phyloP scores from a whole-genome alignment of 495 filamentous ascomycete species.

The Annulohypoxylon moriforme region DNA sequence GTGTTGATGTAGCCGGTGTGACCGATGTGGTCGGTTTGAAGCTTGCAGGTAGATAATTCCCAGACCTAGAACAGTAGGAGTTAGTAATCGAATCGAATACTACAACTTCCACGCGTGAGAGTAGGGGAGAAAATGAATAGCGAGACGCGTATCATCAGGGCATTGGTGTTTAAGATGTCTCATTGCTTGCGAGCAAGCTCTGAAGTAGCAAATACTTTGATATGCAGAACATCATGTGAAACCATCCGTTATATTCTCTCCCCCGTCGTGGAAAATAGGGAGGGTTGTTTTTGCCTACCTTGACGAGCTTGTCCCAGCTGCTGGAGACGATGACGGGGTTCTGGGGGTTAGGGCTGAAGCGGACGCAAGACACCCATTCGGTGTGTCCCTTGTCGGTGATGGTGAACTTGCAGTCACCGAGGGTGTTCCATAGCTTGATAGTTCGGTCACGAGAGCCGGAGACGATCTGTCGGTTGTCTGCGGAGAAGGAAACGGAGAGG shows the following conservation, averaged over 20 bases:
- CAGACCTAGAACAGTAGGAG: constrained; percentile 75
- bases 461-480: constrained; percentile 99
- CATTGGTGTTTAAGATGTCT: constrained; percentile 92
- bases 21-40: constrained; percentile 99
- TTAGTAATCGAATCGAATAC: constrained; percentile 7
- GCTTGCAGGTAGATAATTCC: constrained; percentile 98
- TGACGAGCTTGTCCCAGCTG: constrained; percentile 99
- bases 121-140: constrained; percentile 38
- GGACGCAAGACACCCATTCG: constrained; percentile 99
- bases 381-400: constrained; percentile 99
- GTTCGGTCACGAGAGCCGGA: constrained; percentile 96
- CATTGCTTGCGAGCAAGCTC: constrained; percentile 88
- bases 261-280: neutral
- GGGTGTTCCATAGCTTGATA: constrained; percentile 99
- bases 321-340: constrained; percentile 99
- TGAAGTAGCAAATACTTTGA: constrained; percentile 99
- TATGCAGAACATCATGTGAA: constrained; percentile 87
- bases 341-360: constrained; percentile 99
- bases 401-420: constrained; percentile 99
- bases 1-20: constrained; percentile 99
- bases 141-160: constrained; percentile 72
- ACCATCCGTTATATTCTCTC: neutral
- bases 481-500: constrained; percentile 99
- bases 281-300: constrained; percentile 72
- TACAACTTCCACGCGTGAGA: constrained; percentile 13